These are phyloP conservation scores for Pyricularia grisea DNA, from an alignment of 2,329 filamentous ascomycete species.

Conservation along the genomic window DNA sequence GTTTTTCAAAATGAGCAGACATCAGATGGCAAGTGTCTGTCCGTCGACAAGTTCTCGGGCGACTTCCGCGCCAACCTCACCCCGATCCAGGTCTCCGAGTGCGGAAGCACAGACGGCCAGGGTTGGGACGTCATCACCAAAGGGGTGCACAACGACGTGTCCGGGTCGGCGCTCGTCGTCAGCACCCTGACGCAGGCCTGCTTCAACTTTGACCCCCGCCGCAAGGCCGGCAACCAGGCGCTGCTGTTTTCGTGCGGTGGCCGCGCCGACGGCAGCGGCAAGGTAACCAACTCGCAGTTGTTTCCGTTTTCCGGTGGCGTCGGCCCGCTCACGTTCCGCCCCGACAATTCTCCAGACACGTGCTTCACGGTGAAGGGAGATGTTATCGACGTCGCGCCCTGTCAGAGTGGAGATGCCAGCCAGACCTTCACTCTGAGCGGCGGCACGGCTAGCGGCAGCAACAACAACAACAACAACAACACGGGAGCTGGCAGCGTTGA, in stretches of 20 bases:
- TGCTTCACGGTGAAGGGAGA: conserved; percentile 36
- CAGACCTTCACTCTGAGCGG: conserved; percentile 25
- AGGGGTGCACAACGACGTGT: conserved; percentile 40
- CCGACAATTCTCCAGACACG: conserved; percentile 32
- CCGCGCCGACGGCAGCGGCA: conserved; percentile 42
- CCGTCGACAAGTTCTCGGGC: conserved; percentile 35
- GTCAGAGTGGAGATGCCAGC: conserved; percentile 15
- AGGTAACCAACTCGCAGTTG: conserved; percentile 40
- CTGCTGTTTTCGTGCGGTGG: conserved; percentile 50
- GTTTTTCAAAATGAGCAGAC: conserved; percentile 16
- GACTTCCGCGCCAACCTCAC: conserved; percentile 39
- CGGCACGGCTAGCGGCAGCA: conserved; percentile 8
- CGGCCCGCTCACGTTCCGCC: conserved; percentile 33
- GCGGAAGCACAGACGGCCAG: conserved; percentile 30
- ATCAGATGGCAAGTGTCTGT: conserved; percentile 32
- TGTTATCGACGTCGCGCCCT: conserved; percentile 22
- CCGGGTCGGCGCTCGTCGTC: conserved; percentile 39
- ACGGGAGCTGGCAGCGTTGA: conserved; percentile 3
- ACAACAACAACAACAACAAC: conserved; percentile 6
- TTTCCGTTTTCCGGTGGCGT: conserved; percentile 32
- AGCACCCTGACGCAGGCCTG: conserved; percentile 49
- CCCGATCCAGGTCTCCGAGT: conserved; percentile 33
- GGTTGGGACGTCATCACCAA: conserved; percentile 38
- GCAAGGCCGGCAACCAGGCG: conserved; percentile 40
- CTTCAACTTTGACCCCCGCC: conserved; percentile 46